Evolutionary conservation across 805 yeast species (phyloP), one percentile per base, ranked within the genome.

Genomic region (Wickerhamiella lipophila): DNA sequence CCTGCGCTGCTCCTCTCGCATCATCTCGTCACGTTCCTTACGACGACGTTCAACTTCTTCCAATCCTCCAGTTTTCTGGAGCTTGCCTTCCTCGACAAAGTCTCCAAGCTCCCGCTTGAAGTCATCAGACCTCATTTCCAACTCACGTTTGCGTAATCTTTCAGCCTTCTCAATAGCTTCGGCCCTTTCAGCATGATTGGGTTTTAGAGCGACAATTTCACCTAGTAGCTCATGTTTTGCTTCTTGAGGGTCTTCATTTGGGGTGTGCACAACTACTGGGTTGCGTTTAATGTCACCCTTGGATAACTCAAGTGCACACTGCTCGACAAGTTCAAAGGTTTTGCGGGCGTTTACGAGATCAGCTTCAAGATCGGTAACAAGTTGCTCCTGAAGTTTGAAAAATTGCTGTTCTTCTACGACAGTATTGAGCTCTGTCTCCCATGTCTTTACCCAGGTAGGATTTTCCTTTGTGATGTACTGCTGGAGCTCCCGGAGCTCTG

Each of bases 381-480:
- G 73, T 52, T 85, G 95, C 58, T 86, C 96, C 63, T 89, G 96
- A 16, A 86, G 72, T 49, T 83, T 83, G 66, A 88, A 78, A 62
- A 86, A 86, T 55, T 89, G 94, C 63, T 92, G 97, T 59, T 88
- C 96, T 58, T 86, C 95, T 55, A 95, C 82, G 12, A 92, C 89
- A 32, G 81, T 80, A 52, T 86, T 92, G 49, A 92, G 72, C 60
- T 87, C 96, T 4, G 80, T 69, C 60, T 88, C 96, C 96, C 98
- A 89, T 7, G 85, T 80, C 55, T 76, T 76, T 60, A 84, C 83
- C 95, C 97, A 87, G 27, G 77, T 78, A 6, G 87, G 80, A 55
- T 83, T 83, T 60, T 87, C 97, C 3, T 69, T 68, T 1, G 64
- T 58, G 35, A 92, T 79, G 58, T 76, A 86, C 3, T 65, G 66